Evolutionary conservation across 306 rosid genomes (phyloP).

Genomic region (Vigna unguiculata): DNA sequence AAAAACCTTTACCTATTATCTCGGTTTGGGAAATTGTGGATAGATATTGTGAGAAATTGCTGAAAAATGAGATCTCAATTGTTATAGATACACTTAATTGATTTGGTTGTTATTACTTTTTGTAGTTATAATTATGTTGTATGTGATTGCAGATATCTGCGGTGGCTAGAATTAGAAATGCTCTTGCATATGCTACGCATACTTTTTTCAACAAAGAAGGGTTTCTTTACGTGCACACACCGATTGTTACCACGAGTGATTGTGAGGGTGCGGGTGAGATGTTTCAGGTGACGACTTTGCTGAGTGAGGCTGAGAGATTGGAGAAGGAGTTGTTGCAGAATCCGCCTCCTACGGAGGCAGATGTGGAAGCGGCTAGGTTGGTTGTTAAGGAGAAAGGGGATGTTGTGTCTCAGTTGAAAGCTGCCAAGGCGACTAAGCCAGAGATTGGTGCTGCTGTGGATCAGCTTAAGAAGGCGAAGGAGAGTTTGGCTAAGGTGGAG

Average conservation of each 20-base stretch:
- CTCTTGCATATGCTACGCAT: slow-evolving; percentile 90
- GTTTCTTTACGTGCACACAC: slow-evolving; percentile 90
- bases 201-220: slow-evolving; percentile 79
- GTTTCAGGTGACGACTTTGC: slow-evolving; percentile 96
- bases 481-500: slow-evolving; percentile 61
- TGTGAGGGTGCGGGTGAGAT: slow-evolving; percentile 99
- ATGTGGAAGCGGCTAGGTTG: slow-evolving; percentile 71
- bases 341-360: slow-evolving; percentile 86
- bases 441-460: slow-evolving; percentile 70
- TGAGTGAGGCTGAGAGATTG: slow-evolving; percentile 82
- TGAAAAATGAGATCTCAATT: background rate
- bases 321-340: slow-evolving; percentile 79
- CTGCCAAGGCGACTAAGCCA: slow-evolving; percentile 71
- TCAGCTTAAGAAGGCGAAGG: slow-evolving; percentile 80
- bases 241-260: slow-evolving; percentile 93
- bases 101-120: no score
- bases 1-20: background rate
- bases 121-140: background rate
- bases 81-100: no score
- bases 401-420: slow-evolving; percentile 70
- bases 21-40: background rate
- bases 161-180: slow-evolving; percentile 82
- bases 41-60: background rate
- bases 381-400: slow-evolving; percentile 77
- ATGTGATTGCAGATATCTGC: slow-evolving; percentile 73